phyloP scores from a whole-genome alignment of 2,329 filamentous ascomycete genomes.

The Epichloe aotearoae region DNA sequence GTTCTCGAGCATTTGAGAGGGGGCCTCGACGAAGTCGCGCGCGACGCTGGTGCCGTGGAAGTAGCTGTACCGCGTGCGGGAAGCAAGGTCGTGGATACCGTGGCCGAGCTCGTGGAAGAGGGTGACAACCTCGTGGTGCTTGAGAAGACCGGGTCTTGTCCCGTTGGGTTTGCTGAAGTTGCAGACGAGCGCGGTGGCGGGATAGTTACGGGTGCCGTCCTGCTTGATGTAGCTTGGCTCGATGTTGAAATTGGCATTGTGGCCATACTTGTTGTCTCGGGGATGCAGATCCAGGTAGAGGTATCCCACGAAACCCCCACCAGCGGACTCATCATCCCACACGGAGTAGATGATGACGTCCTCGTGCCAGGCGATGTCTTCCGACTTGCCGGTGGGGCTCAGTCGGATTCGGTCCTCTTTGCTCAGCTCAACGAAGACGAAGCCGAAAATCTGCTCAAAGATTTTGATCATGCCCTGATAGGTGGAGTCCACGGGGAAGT shows the following conservation, averaged over 20 bases:
- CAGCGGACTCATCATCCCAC: conserved; percentile 63
- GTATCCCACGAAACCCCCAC: conserved; percentile 64
- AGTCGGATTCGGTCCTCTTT: conserved; percentile 50
- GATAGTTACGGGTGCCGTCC: conserved; percentile 60
- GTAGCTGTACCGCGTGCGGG: conserved; percentile 46
- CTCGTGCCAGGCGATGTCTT: conserved; percentile 68
- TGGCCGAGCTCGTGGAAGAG: conserved; percentile 69
- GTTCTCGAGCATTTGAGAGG: conserved; percentile 62
- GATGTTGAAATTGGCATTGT: conserved; percentile 74
- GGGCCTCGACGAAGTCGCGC: conserved; percentile 55
- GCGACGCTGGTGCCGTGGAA: conserved; percentile 57
- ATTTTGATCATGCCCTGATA: conserved; percentile 70
- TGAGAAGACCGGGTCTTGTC: conserved; percentile 64
- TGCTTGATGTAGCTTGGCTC: conserved; percentile 56
- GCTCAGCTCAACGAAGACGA: conserved; percentile 62
- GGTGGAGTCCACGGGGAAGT: conserved; percentile 65
- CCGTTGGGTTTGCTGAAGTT: conserved; percentile 73
- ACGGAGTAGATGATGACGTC: conserved; percentile 75
- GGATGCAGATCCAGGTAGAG: conserved; percentile 74
- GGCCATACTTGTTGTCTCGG: conserved; percentile 69
- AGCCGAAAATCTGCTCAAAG: conserved; percentile 70
- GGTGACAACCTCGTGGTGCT: conserved; percentile 73
- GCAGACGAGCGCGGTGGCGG: conserved; percentile 68
- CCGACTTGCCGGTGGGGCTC: conserved; percentile 52
- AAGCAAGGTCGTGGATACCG: conserved; percentile 57